phyloP scores from a whole-genome alignment of 2,329 filamentous ascomycete species.

The Aspergillaceae sp. region DNA sequence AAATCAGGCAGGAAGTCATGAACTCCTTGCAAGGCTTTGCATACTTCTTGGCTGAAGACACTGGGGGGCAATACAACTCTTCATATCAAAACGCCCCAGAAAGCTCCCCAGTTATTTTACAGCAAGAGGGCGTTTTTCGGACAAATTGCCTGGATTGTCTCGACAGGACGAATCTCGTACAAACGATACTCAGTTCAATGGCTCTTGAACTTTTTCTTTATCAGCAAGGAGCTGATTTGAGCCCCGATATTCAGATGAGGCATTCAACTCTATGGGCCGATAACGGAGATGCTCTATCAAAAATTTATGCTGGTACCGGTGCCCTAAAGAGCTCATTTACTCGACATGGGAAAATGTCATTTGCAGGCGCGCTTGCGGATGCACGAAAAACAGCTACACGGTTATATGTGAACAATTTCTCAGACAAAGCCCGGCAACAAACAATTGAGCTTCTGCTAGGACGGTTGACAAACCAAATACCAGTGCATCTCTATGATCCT shows the following conservation, averaged over 20 bases:
- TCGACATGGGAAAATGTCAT: constrained; percentile 86
- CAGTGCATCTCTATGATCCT: constrained; percentile 84
- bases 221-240: constrained; percentile 61
- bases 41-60: constrained; percentile 78
- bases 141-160: constrained; percentile 96
- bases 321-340: constrained; percentile 95
- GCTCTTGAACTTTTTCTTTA: constrained; percentile 74
- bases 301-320: constrained; percentile 93
- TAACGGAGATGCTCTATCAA: constrained; percentile 87
- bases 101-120: constrained; percentile 59
- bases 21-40: constrained; percentile 77
- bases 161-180: constrained; percentile 90
- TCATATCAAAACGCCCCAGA: constrained; percentile 32
- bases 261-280: constrained; percentile 95
- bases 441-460: constrained; percentile 92
- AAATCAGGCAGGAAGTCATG: constrained; percentile 71
- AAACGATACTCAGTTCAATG: constrained; percentile 92
- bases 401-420: constrained; percentile 95
- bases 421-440: constrained; percentile 84
- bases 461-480: constrained; percentile 69
- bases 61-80: constrained; percentile 27
- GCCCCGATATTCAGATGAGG: constrained; percentile 78
- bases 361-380: constrained; percentile 90
- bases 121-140: constrained; percentile 91
- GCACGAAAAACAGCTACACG: constrained; percentile 88